Base-by-base conservation (phyloP, 2,329 filamentous ascomycete genomes). In the Nemania sp. region DNA sequence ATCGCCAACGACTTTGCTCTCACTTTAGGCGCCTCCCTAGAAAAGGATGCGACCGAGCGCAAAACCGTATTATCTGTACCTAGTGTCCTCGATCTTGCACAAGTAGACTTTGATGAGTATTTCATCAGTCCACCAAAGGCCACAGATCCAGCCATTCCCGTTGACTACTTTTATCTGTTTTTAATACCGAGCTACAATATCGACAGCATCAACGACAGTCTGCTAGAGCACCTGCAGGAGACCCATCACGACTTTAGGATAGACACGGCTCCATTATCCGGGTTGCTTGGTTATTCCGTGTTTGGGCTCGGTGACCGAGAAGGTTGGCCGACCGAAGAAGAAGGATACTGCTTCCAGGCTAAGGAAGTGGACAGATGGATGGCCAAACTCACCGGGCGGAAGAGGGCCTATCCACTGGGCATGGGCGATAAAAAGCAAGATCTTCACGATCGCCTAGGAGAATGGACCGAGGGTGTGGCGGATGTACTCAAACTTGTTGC, bases 201-300 rank as follows among this genome's bases (percentile, higher is more conserved):
- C 66, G 93, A 97, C 66, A 93, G 90, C 6, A 89, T 95, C 61
- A 84, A 96, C 62, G 89, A 92, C 66, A 93, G 84, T 14, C 92
- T 97, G 69, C 77, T 97, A 20, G 86, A 90, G 60, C 91, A 96
- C 69, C 75, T 99, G 5, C 81, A 89, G 68, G 93, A 99, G 70
- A 97, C 92, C 0, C 93, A 97, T 68, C 86, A 97, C 73, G 94
- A 99, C 71, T 97, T 97, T 77, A 85, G 93, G 53, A 95, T 99
- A 61, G 92, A 97, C 65, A 96, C 91, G 0, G 87, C 89, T 0
- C 88, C 94, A 0, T 73, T 99, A 41, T 86, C 87, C 0, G 75
- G 79, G 1, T 73, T 97, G 14, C 76, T 92, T 2, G 93, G 93
- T 7, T 97, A 96, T 68, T 90, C 90, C 0, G 91, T 97, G 0